Percentiles rank a stretch among this genome's conserved stretches.
Conservation (phyloP, 1,139 yeast genomes). For the Geotrichum australiense region DNA sequence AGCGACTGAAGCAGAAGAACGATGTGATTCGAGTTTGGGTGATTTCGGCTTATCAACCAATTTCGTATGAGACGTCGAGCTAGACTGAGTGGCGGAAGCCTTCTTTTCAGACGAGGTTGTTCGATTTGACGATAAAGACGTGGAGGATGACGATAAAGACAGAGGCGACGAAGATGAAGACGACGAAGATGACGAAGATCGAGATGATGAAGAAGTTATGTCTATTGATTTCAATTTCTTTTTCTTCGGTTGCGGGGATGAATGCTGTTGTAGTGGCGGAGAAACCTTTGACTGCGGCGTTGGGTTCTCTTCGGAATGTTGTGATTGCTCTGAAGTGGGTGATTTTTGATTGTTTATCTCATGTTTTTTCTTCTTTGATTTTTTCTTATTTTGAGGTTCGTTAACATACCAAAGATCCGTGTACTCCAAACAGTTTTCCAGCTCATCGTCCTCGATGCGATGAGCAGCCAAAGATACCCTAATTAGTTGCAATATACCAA, state of each 20-base stretch:
- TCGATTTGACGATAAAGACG: too few relatives aligned
- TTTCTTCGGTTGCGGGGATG: neutral
- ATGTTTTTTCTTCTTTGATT: too few relatives aligned
- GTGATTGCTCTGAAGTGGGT: neutral
- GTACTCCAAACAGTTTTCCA: constrained; percentile 13
- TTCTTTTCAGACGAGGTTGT: neutral
- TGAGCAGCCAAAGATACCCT: too few relatives aligned
- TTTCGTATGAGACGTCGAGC: neutral
- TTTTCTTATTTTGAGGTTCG: too few relatives aligned
- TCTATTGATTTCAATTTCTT: too few relatives aligned
- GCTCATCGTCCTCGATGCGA: constrained; percentile 10
- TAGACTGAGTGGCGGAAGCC: neutral
- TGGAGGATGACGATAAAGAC: too few relatives aligned
- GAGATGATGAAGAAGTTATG: too few relatives aligned
- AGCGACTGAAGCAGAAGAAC: neutral
- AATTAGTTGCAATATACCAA: too few relatives aligned
- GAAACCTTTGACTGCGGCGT: constrained; percentile 14
- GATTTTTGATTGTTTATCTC: too few relatives aligned
- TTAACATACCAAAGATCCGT: too few relatives aligned
- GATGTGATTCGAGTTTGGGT: neutral
- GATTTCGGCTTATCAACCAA: neutral
- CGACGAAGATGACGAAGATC: too few relatives aligned
- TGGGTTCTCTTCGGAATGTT: constrained; percentile 1
- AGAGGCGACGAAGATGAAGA: too few relatives aligned
- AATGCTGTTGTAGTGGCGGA: neutral